Conservation (phyloP, 1,284 basidiomycete species). For the Rhodotorula sp. region DNA sequence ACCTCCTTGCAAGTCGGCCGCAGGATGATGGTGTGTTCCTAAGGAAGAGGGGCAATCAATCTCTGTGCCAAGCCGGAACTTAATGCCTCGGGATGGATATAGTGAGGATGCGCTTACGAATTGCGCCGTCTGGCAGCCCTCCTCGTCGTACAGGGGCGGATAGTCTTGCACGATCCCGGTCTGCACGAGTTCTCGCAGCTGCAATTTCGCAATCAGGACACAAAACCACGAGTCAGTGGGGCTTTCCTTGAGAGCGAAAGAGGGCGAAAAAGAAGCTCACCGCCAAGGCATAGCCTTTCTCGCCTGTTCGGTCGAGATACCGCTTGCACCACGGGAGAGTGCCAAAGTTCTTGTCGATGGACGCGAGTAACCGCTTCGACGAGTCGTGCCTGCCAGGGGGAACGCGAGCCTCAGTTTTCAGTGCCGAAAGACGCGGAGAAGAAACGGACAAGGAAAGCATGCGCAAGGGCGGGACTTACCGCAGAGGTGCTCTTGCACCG, state of each 20-base stretch:
- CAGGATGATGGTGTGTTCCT: constrained; percentile 86
- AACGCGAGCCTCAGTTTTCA: not conserved
- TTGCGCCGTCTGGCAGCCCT: constrained; percentile 85
- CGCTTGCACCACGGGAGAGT: constrained; percentile 93
- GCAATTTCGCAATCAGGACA: not conserved
- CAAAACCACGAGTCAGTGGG: not conserved
- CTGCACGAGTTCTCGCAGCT: constrained; percentile 86
- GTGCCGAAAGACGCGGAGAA: not conserved
- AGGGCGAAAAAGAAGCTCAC: constrained; percentile 54
- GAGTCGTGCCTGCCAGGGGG: constrained; percentile 64
- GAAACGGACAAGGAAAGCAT: not conserved
- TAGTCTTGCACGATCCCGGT: constrained; percentile 89
- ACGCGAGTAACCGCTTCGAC: constrained; percentile 79
- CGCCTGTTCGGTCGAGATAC: constrained; percentile 89
- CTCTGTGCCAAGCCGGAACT: not conserved
- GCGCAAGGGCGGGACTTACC: constrained; percentile 54
- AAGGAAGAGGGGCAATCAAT: not conserved
- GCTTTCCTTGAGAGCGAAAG: constrained; percentile 6
- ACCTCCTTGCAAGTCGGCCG: constrained; percentile 92
- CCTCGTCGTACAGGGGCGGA: constrained; percentile 79
- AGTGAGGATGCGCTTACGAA: constrained; percentile 60
- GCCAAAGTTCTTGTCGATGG: constrained; percentile 91
- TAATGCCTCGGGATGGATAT: too few species aligned
- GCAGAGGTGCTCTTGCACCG: constrained; percentile 62
- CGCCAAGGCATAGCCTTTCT: constrained; percentile 89